These are phyloP conservation scores for Fragaria iinumae DNA, from an alignment of 306 rosid species.

Conservation along the genomic window DNA sequence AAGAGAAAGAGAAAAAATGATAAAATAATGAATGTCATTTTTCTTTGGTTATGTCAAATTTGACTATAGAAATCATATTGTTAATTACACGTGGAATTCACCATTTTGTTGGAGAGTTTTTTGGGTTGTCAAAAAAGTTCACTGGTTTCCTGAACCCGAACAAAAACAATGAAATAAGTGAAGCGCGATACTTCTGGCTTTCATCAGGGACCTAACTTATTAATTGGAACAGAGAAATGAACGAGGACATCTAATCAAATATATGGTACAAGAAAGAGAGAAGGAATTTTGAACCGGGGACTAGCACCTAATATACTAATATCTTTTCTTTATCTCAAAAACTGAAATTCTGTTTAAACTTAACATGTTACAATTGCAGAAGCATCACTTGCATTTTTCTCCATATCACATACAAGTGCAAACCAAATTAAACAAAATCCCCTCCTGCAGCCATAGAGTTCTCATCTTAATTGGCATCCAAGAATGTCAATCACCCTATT, in stretches of 20 bases:
- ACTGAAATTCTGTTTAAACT: constrained; percentile 5
- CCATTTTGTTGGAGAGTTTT: too few relatives aligned
- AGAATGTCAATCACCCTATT: not conserved
- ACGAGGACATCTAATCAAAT: not conserved
- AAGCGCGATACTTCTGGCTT: too few relatives aligned
- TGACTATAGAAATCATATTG: too few relatives aligned
- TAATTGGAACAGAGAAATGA: too few relatives aligned
- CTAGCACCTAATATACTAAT: constrained; percentile 1
- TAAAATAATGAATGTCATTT: too few relatives aligned
- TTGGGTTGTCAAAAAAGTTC: too few relatives aligned
- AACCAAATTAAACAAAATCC: constrained; percentile 20
- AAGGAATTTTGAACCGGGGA: not conserved
- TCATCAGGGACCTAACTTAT: too few relatives aligned
- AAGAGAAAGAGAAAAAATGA: too few relatives aligned
- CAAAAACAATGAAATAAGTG: too few relatives aligned
- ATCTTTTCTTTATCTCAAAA: not conserved
- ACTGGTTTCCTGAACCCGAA: too few relatives aligned
- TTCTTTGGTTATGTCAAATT: too few relatives aligned
- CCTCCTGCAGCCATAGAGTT: not conserved
- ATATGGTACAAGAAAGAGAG: not conserved
- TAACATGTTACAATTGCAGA: constrained; percentile 14
- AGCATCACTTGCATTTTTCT: constrained; percentile 13
- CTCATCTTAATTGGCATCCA: constrained; percentile 1
- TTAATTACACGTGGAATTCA: too few relatives aligned
- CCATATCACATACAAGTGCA: constrained; percentile 16